A percentile compares a stretch with the other conserved stretches of the same genome.
phyloP scores from a whole-genome alignment of 345 rosid genomes.

The Melaleuca alternifolia region DNA sequence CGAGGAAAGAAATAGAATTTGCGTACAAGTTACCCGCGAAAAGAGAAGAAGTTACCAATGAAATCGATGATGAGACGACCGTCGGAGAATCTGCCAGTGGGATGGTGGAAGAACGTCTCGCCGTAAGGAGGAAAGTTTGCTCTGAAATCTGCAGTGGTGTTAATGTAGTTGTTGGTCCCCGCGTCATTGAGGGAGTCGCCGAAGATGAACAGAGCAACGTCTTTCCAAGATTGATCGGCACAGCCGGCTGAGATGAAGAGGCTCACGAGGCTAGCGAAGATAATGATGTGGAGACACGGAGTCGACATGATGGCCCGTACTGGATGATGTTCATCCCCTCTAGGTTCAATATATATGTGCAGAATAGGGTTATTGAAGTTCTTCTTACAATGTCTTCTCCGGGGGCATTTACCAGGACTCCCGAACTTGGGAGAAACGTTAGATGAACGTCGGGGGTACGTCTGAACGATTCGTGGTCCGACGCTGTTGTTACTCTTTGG shows the following conservation, averaged over 20 bases:
- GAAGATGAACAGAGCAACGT: slow-evolving; percentile 11
- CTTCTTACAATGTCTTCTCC: too few species aligned
- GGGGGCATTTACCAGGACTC: too few species aligned
- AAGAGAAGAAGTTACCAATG: slow-evolving; percentile 1
- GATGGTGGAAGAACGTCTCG: slow-evolving; percentile 9
- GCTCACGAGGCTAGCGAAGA: not conserved
- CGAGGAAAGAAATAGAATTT: not conserved
- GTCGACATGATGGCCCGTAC: not conserved
- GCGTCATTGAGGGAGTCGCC: slow-evolving; percentile 25
- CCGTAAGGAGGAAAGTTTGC: not conserved
- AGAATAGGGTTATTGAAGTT: too few species aligned
- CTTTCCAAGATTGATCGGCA: not conserved
- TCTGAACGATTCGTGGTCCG: not conserved
- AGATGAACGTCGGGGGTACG: too few species aligned
- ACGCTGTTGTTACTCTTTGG: too few species aligned
- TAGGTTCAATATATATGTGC: too few species aligned
- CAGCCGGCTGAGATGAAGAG: not conserved
- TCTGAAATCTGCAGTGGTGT: not conserved
- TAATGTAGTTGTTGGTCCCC: slow-evolving; percentile 16
- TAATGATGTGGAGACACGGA: not conserved
- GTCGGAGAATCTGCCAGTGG: slow-evolving; percentile 15
- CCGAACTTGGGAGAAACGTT: too few species aligned
- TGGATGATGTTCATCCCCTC: not conserved
- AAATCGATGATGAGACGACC: not conserved
- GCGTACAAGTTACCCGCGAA: too few species aligned